These are phyloP conservation scores for Styphnolobium japonicum DNA, from an alignment of 306 rosid genomes.

Conservation along the genomic window DNA sequence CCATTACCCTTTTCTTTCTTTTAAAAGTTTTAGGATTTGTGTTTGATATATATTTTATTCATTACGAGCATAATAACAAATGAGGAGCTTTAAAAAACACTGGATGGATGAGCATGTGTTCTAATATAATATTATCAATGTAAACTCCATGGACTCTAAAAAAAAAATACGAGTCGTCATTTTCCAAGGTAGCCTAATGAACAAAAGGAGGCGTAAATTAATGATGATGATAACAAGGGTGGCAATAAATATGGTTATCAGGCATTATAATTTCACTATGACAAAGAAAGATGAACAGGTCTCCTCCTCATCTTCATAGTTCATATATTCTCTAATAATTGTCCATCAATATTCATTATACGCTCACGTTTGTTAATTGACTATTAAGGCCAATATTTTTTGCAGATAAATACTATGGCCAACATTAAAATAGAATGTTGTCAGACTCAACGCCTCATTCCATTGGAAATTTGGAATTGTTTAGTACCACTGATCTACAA, in stretches of 20 bases:
- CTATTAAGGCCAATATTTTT: not conserved
- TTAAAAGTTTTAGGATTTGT: not conserved
- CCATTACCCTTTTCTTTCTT: not conserved
- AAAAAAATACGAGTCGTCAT: not conserved
- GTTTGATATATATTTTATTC: slow-evolving; percentile 12
- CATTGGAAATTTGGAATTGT: slow-evolving; percentile 23
- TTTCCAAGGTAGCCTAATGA: slow-evolving; percentile 16
- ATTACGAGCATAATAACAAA: slow-evolving; percentile 13
- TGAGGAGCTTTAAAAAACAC: not conserved
- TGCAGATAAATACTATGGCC: not conserved
- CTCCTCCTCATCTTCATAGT: not conserved
- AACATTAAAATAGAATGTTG: slow-evolving; percentile 4
- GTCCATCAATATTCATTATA: slow-evolving; percentile 3
- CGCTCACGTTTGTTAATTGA: not conserved
- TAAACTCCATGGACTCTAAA: slow-evolving; percentile 25
- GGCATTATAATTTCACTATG: slow-evolving; percentile 2
- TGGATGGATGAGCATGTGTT: slow-evolving; percentile 35
- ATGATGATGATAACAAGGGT: slow-evolving; percentile 34
- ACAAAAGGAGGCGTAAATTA: slow-evolving; percentile 18
- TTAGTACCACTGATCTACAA: not conserved
- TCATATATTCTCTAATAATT: slow-evolving; percentile 25
- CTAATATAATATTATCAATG: slow-evolving; percentile 18
- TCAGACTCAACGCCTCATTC: not conserved
- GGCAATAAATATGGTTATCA: slow-evolving; percentile 25
- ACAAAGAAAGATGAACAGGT: not conserved